These are phyloP conservation scores for Vigna nakashimae DNA, from an alignment of 306 rosid species.

Conservation along the genomic window DNA sequence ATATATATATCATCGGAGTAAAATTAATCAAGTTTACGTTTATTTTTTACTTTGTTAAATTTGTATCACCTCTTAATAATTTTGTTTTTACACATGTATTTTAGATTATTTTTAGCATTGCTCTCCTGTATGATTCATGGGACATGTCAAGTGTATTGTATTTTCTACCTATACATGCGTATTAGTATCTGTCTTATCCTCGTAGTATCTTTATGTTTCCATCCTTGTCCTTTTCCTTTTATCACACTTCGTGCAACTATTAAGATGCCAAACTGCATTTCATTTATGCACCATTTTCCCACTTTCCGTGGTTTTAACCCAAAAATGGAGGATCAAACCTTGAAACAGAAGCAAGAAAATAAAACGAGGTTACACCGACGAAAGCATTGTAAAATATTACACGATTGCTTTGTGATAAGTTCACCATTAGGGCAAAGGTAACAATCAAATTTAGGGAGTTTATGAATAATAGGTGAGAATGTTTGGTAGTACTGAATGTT, in stretches of 20 bases:
- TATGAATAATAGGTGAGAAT: slow-evolving; percentile 21
- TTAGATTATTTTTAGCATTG: no score
- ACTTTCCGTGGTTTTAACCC: not conserved
- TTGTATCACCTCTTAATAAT: no score
- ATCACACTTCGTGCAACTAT: not conserved
- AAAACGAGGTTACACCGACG: not conserved
- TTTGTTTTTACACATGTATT: no score
- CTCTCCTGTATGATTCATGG: no score
- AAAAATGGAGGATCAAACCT: not conserved
- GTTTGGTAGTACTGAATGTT: slow-evolving; percentile 42
- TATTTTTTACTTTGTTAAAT: no score
- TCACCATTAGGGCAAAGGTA: slow-evolving; percentile 34
- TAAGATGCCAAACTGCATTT: not conserved
- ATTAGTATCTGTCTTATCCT: no score
- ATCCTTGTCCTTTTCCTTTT: not conserved
- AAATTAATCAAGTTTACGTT: no score
- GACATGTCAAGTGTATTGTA: no score
- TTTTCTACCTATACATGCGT: no score
- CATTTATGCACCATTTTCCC: not conserved
- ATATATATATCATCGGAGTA: no score
- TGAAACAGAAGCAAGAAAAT: slow-evolving; percentile 14
- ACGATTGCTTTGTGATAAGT: not conserved
- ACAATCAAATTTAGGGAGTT: slow-evolving; percentile 46
- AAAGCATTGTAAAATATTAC: slow-evolving; percentile 5
- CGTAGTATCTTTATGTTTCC: not conserved